Evolutionary conservation across 2,329 filamentous ascomycete species (phyloP).

Genomic region (Colletotrichum musae): DNA sequence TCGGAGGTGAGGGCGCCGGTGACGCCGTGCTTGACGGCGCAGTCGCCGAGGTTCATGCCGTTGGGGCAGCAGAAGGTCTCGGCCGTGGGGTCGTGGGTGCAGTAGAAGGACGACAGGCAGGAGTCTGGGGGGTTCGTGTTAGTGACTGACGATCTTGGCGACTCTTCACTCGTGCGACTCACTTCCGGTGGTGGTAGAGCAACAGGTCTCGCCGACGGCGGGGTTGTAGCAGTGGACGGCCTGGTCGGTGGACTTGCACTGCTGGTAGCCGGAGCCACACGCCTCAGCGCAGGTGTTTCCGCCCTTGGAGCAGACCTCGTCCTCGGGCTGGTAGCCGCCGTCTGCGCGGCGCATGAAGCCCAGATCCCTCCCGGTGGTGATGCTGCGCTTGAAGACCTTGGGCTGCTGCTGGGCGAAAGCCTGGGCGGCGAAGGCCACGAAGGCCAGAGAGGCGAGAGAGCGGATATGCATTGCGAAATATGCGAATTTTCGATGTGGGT

Average conservation of each 20-base stretch:
- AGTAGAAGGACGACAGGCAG: conserved; percentile 74
- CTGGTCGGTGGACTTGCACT: conserved; percentile 65
- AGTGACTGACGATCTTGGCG: conserved; percentile 1
- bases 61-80: conserved; percentile 75
- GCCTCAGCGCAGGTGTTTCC: conserved; percentile 66
- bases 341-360: conserved; percentile 61
- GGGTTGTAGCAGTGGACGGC: conserved; percentile 73
- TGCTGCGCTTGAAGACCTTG: conserved; percentile 52
- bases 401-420: conserved; percentile 39
- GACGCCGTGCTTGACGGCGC: conserved; percentile 65
- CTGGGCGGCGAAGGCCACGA: conserved; percentile 41
- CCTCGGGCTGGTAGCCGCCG: conserved; percentile 64
- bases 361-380: conserved; percentile 52
- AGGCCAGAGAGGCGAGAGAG: conserved; percentile 42
- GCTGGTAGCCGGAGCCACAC: conserved; percentile 65
- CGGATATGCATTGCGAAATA: conserved; percentile 40
- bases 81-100: conserved; percentile 65
- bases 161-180: conserved; percentile 48
- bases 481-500: conserved; percentile 9
- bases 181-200: conserved; percentile 70
- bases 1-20: conserved; percentile 64
- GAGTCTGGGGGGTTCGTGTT: conserved; percentile 62
- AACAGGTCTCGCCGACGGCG: conserved; percentile 67
- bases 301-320: conserved; percentile 64
- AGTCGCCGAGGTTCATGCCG: conserved; percentile 65